Percentiles rank a stretch among this genome's conserved stretches.
These are phyloP conservation scores for Paracoccidioides brasiliensis DNA, from an alignment of 2,329 filamentous ascomycete species.

Conservation along the genomic window DNA sequence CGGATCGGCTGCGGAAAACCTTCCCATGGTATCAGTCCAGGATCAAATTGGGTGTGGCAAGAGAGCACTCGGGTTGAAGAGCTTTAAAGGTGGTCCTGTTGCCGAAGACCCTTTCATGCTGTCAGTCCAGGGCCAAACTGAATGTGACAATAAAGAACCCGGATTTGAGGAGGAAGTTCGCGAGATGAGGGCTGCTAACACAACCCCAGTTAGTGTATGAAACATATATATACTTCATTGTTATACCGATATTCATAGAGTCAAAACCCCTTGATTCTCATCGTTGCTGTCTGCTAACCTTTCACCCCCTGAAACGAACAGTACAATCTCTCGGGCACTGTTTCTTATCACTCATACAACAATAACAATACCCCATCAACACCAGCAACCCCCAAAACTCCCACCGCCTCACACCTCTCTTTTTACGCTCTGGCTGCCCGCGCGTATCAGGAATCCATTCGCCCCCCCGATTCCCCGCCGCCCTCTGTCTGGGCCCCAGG, in stretches of 20 bases:
- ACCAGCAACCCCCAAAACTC: background rate
- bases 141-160: background rate
- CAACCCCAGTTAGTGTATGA: background rate
- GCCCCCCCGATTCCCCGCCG: slow-evolving; percentile 10
- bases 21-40: background rate
- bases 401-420: background rate
- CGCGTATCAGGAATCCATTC: slow-evolving; percentile 11
- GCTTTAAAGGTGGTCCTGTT: background rate
- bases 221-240: background rate
- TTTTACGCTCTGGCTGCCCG: slow-evolving; percentile 11
- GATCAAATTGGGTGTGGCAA: background rate
- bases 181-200: background rate
- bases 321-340: background rate
- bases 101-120: background rate
- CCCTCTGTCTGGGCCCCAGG: slow-evolving; percentile 9
- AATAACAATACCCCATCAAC: background rate
- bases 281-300: background rate
- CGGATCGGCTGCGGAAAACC: background rate
- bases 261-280: background rate
- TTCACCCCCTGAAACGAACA: background rate
- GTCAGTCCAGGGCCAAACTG: background rate
- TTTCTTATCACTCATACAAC: background rate
- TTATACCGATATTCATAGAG: too few species aligned
- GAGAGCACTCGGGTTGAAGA: background rate
- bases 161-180: background rate